phyloP scores from a whole-genome alignment of 148 eudicot species.

The Gaultheria prostrata region DNA sequence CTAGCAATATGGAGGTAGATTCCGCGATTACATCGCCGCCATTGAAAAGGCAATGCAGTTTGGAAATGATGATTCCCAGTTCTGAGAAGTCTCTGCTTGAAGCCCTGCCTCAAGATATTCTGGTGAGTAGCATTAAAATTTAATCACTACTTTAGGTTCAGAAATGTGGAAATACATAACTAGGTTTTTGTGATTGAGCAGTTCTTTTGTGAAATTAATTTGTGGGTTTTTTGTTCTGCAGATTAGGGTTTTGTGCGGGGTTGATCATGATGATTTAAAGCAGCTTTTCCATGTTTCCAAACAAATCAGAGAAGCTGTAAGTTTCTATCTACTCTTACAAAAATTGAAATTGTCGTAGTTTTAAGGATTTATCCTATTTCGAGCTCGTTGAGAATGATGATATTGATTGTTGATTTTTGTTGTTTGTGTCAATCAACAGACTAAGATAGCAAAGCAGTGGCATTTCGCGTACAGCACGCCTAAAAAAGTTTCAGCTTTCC shows the following conservation, averaged over 20 bases:
- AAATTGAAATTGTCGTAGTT: background rate
- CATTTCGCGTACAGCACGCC: constrained; percentile 78
- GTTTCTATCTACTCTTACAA: constrained; percentile 13
- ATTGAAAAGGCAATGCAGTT: constrained; percentile 34
- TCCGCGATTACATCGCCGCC: constrained; percentile 21
- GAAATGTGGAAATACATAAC: background rate
- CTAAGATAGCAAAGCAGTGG: constrained; percentile 47
- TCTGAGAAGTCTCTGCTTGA: constrained; percentile 41
- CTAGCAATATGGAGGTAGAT: constrained; percentile 37
- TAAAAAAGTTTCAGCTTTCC: constrained; percentile 41
- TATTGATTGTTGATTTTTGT: background rate
- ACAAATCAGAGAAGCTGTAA: constrained; percentile 57
- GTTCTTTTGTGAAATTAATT: background rate
- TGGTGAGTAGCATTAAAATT: constrained; percentile 36
- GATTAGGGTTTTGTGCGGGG: constrained; percentile 73
- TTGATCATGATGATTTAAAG: constrained; percentile 75
- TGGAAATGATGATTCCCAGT: constrained; percentile 7
- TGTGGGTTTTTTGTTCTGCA: constrained; percentile 28
- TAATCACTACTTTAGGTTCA: background rate
- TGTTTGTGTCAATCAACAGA: constrained; percentile 34
- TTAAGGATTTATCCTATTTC: too few species aligned
- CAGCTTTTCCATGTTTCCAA: constrained; percentile 63
- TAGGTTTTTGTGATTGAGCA: constrained; percentile 3
- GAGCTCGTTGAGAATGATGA: background rate
- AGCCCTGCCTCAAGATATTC: constrained; percentile 67